Percentiles rank a stretch among this genome's conserved stretches.
These are phyloP conservation scores for Cudoniella acicularis DNA, from an alignment of 495 filamentous ascomycete genomes.

Conservation along the genomic window DNA sequence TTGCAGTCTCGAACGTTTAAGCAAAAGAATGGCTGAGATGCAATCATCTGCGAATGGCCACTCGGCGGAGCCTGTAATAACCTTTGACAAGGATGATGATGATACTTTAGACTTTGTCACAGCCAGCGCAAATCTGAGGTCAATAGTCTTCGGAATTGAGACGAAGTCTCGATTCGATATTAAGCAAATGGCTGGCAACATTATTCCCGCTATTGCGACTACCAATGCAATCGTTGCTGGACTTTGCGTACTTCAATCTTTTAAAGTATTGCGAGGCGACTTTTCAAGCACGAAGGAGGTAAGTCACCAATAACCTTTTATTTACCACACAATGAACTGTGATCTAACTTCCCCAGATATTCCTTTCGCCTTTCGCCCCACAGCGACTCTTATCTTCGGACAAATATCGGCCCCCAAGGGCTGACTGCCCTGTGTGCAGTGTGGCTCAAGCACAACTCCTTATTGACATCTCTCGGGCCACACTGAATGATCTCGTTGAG, in stretches of 20 bases:
- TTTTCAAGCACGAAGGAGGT: conserved; percentile 35
- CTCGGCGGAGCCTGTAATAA: conserved; percentile 58
- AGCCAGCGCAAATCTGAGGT: conserved; percentile 83
- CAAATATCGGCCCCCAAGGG: conserved; percentile 67
- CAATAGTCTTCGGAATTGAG: conserved; percentile 81
- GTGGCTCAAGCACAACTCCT: conserved; percentile 60
- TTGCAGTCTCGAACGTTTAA: conserved; percentile 66
- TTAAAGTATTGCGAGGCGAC: conserved; percentile 82
- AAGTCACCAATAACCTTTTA: not conserved
- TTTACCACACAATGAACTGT: not conserved
- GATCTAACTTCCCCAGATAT: conserved; percentile 48
- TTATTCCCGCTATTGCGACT: conserved; percentile 97
- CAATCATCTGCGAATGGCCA: conserved; percentile 48
- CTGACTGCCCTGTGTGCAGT: conserved; percentile 77
- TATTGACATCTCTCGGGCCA: conserved; percentile 71
- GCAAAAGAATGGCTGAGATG: conserved; percentile 61
- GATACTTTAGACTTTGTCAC: conserved; percentile 96
- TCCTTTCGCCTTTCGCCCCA: conserved; percentile 76
- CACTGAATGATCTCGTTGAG: conserved; percentile 77
- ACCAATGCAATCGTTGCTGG: conserved; percentile 96
- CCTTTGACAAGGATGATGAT: conserved; percentile 95
- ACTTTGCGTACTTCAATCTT: conserved; percentile 87
- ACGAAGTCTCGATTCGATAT: conserved; percentile 89
- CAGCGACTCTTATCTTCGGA: conserved; percentile 74
- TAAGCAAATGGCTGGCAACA: conserved; percentile 99